These are phyloP conservation scores for Nicotiana noctiflora DNA, from an alignment of 257 asterid genomes.

Conservation along the genomic window DNA sequence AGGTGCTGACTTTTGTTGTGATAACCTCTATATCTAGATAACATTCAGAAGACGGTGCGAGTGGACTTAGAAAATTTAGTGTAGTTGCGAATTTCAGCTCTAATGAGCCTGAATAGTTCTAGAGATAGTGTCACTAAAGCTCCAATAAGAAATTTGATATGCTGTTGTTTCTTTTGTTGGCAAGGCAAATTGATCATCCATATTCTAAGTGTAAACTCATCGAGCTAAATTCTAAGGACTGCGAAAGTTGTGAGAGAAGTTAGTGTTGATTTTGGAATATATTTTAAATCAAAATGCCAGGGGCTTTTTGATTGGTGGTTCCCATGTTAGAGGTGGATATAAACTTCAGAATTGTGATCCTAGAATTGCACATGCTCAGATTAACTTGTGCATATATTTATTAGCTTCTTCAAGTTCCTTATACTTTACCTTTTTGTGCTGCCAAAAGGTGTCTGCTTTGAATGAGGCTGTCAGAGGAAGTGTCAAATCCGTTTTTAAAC, in stretches of 20 bases:
- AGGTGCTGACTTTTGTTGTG: not conserved
- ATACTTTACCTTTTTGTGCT: not conserved
- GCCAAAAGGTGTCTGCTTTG: conserved; percentile 71
- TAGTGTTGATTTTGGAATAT: not conserved
- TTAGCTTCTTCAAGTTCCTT: conserved; percentile 2
- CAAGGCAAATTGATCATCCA: not conserved
- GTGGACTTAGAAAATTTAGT: not conserved
- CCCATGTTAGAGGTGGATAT: not conserved
- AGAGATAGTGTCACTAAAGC: not conserved
- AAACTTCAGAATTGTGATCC: not conserved
- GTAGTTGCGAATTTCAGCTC: not conserved
- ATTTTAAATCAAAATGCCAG: not conserved
- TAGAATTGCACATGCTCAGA: not conserved
- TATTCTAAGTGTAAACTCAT: not conserved
- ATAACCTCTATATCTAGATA: not conserved
- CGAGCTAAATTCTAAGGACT: not conserved
- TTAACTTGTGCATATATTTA: not conserved
- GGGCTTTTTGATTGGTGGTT: not conserved
- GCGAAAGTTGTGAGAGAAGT: not conserved
- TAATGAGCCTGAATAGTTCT: not conserved
- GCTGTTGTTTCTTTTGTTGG: not conserved
- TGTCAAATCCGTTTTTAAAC: conserved; percentile 77
- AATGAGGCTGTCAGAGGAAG: conserved; percentile 90
- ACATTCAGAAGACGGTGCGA: not conserved
- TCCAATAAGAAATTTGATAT: not conserved